Conservation (phyloP, 441 rosid species). For the Pelargonium australe region DNA sequence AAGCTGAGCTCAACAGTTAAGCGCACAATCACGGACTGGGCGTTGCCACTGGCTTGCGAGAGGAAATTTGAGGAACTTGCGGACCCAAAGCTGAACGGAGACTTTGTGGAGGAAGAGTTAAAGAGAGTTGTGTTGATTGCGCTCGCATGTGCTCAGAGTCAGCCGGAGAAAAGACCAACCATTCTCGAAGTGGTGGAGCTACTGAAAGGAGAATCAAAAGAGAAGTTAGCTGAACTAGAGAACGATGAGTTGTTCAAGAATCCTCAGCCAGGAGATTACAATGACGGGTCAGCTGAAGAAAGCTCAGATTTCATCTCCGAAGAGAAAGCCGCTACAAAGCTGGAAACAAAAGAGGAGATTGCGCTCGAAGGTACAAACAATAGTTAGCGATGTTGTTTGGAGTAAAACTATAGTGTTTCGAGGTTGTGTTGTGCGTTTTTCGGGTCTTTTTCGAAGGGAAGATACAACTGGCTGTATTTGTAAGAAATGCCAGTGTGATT, state of each 20-base stretch:
- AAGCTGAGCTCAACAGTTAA: constrained; percentile 17
- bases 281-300: constrained; percentile 17
- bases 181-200: constrained; percentile 25
- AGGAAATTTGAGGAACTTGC: constrained; percentile 22
- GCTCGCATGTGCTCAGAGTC: constrained; percentile 23
- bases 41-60: constrained; percentile 24
- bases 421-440: background rate
- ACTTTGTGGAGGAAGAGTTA: constrained; percentile 22
- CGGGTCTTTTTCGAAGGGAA: background rate
- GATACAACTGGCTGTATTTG: background rate
- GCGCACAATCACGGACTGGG: constrained; percentile 25
- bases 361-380: background rate
- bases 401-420: background rate
- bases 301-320: constrained; percentile 17
- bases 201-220: constrained; percentile 21
- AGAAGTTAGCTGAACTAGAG: constrained; percentile 18
- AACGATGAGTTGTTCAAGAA: constrained; percentile 16
- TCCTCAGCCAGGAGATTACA: background rate
- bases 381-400: background rate
- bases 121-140: constrained; percentile 18
- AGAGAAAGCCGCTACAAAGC: constrained; percentile 10
- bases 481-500: no score
- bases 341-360: constrained; percentile 20
- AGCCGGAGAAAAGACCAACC: constrained; percentile 28
- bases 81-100: constrained; percentile 21